Conservation (phyloP, 1,284 basidiomycete genomes). For the Athelia psychrophila region DNA sequence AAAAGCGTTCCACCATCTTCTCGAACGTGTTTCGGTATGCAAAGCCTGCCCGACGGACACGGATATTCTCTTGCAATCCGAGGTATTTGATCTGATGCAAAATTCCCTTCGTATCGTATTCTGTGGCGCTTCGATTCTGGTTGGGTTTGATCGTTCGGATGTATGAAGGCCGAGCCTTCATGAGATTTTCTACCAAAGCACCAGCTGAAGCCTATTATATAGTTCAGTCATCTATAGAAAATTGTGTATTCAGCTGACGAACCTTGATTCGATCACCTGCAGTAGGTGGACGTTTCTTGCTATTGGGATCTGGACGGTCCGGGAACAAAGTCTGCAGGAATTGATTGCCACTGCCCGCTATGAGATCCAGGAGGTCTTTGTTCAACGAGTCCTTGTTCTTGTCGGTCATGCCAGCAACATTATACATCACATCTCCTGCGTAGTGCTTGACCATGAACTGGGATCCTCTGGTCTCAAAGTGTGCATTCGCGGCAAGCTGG, state of each 20-base stretch:
- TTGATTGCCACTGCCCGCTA: constrained; percentile 75
- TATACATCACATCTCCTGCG: constrained; percentile 99
- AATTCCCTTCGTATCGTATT: constrained; percentile 94
- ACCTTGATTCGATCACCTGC: constrained; percentile 98
- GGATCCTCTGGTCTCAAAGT: constrained; percentile 89
- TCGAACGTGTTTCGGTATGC: constrained; percentile 98
- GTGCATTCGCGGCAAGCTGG: constrained; percentile 77
- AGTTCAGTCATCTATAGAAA: constrained; percentile 1
- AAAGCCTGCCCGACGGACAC: constrained; percentile 95
- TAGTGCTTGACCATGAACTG: constrained; percentile 95
- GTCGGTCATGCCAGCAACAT: constrained; percentile 97
- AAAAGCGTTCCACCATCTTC: constrained; percentile 99
- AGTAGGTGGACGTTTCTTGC: constrained; percentile 97
- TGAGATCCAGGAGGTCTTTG: constrained; percentile 92
- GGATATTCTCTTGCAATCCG: constrained; percentile 97
- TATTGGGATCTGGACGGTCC: constrained; percentile 93
- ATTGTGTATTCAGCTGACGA: constrained; percentile 13
- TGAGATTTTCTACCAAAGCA: constrained; percentile 93
- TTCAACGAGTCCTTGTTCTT: constrained; percentile 99
- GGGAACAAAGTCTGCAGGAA: constrained; percentile 93
- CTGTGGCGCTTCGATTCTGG: constrained; percentile 89
- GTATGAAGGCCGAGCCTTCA: constrained; percentile 96
- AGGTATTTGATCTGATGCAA: constrained; percentile 99
- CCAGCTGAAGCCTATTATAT: constrained; percentile 74
- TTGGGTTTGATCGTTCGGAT: constrained; percentile 99